A percentile compares a stretch with the other conserved stretches of the same genome.
Conservation (phyloP, 2,329 filamentous ascomycete species). For the Epichloe typhina region DNA sequence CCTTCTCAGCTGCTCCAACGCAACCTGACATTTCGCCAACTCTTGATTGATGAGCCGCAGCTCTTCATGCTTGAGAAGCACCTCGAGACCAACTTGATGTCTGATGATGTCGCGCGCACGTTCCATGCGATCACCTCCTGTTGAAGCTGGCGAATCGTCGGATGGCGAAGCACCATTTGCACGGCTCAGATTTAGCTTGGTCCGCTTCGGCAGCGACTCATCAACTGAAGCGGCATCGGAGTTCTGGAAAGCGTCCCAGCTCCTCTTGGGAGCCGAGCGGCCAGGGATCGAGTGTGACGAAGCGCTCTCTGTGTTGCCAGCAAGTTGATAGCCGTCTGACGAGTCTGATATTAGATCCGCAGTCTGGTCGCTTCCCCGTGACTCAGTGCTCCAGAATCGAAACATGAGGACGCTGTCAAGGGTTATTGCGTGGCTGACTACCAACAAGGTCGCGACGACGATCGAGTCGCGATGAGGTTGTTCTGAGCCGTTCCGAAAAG, state of each 20-base stretch:
- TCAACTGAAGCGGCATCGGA: not conserved
- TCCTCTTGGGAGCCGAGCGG: conserved; percentile 24
- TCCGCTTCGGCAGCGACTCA: conserved; percentile 26
- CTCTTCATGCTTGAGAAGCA: conserved; percentile 88
- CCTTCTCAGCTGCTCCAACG: conserved; percentile 83
- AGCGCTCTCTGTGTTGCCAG: not conserved
- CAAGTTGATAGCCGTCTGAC: conserved; percentile 19
- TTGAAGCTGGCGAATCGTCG: conserved; percentile 10
- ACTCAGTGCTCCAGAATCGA: conserved; percentile 46
- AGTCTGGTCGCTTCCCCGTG: conserved; percentile 41
- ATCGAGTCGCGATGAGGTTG: conserved; percentile 8
- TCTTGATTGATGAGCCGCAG: conserved; percentile 90
- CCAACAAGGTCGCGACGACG: not conserved
- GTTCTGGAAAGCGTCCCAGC: conserved; percentile 21
- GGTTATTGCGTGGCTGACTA: conserved; percentile 10
- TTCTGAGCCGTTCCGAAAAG: not conserved
- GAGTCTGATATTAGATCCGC: conserved; percentile 16
- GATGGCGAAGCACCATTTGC: not conserved
- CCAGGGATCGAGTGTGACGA: not conserved
- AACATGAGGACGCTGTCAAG: conserved; percentile 40
- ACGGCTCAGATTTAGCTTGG: conserved; percentile 21
- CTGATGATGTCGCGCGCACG: conserved; percentile 61
- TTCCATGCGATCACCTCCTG: conserved; percentile 22
- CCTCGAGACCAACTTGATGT: conserved; percentile 80
- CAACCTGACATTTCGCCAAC: conserved; percentile 86